These are phyloP conservation scores for Plasmopara muralis DNA, from an alignment of 352 stramenopile genomes.

Conservation along the genomic window DNA sequence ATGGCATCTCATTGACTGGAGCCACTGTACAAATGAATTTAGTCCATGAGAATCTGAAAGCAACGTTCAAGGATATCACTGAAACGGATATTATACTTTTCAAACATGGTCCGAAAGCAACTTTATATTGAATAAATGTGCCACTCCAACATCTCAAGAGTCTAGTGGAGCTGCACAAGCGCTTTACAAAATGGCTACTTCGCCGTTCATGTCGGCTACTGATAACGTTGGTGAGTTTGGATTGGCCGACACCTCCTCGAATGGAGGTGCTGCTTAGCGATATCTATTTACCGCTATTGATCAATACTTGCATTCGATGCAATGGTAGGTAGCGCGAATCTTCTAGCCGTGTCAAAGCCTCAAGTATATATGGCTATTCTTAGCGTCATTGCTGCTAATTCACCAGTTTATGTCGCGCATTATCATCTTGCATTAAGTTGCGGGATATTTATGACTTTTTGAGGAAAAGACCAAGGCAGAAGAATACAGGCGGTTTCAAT, in stretches of 20 bases:
- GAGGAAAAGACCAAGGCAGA: slow-evolving; percentile 8
- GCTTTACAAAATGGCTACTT: slow-evolving; percentile 1
- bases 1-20: too few species aligned
- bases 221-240: too few species aligned
- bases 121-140: slow-evolving; percentile 6
- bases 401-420: slow-evolving; percentile 3
- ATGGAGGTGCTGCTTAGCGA: slow-evolving; percentile 6
- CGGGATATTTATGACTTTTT: slow-evolving; percentile 11
- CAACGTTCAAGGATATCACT: slow-evolving; percentile 4
- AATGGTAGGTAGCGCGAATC: slow-evolving; percentile 11
- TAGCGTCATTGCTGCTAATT: slow-evolving; percentile 7
- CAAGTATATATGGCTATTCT: slow-evolving; percentile 6
- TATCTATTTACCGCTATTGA: slow-evolving; percentile 8
- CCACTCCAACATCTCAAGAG: slow-evolving; percentile 3
- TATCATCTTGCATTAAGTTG: slow-evolving; percentile 7
- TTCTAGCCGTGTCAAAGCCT: slow-evolving; percentile 5
- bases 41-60: slow-evolving; percentile 1
- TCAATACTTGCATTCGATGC: slow-evolving; percentile 14
- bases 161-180: not conserved
- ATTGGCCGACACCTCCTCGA: slow-evolving; percentile 9
- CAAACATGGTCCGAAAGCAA: too few species aligned
- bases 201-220: slow-evolving; percentile 7
- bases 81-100: too few species aligned
- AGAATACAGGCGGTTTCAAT: slow-evolving; percentile 6
- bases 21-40: slow-evolving; percentile 2